A percentile compares a stretch with the other conserved stretches of the same genome.
These are phyloP conservation scores for Aureoboletus auriporus DNA, from an alignment of 768 basidiomycete genomes.

Conservation along the genomic window DNA sequence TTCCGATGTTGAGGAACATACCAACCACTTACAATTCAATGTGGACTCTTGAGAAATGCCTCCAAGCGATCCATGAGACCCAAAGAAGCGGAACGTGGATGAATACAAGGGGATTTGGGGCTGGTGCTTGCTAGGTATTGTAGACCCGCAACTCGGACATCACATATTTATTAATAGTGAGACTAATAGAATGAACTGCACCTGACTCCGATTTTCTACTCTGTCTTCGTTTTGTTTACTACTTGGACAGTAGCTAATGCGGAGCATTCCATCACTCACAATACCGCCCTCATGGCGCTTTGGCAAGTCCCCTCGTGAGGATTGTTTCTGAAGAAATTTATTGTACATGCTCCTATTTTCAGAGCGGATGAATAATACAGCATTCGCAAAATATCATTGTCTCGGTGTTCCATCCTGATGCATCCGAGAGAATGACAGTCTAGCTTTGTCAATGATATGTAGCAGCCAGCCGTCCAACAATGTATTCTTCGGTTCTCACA, in stretches of 20 bases:
- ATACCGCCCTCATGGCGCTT: conserved; percentile 13
- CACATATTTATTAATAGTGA: too few species aligned
- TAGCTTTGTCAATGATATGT: conserved; percentile 43
- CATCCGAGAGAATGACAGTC: neutral
- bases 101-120: too few species aligned
- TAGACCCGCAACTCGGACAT: too few species aligned
- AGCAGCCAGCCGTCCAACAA: conserved; percentile 62
- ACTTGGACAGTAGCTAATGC: conserved; percentile 19
- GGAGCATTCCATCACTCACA: conserved; percentile 14
- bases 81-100: too few species aligned
- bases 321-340: conserved; percentile 11
- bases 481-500: conserved; percentile 71
- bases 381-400: neutral
- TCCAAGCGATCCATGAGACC: too few species aligned
- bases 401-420: neutral
- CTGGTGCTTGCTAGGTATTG: too few species aligned
- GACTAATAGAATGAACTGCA: too few species aligned
- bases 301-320: conserved; percentile 11
- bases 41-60: too few species aligned
- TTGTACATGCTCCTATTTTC: neutral
- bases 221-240: conserved; percentile 9
- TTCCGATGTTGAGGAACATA: too few species aligned
- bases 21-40: too few species aligned
- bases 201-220: neutral
- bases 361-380: neutral